Evolutionary conservation across 1,284 basidiomycete species (phyloP).

Genomic region (Dichomitus squalens): DNA sequence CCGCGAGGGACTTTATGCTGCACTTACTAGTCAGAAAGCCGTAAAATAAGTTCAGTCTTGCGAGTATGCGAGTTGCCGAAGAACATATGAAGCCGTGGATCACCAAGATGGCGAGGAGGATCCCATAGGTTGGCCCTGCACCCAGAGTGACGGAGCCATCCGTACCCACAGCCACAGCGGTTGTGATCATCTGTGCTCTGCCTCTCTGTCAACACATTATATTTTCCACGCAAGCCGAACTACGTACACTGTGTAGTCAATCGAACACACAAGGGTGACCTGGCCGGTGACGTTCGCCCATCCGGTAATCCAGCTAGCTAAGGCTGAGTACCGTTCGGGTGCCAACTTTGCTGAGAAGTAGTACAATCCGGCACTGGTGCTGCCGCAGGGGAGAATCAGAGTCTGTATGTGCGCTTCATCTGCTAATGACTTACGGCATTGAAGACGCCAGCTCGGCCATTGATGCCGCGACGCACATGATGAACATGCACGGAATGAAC

Average conservation of each 20-base stretch:
- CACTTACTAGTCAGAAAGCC: constrained; percentile 59
- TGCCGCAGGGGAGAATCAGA: constrained; percentile 1
- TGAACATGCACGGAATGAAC: constrained; percentile 73
- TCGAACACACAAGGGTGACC: constrained; percentile 68
- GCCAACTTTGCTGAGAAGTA: constrained; percentile 77
- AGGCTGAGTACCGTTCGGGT: constrained; percentile 55
- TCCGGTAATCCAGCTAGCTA: constrained; percentile 78
- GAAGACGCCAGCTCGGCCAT: constrained; percentile 74
- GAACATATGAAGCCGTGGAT: constrained; percentile 71
- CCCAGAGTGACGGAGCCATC: constrained; percentile 53
- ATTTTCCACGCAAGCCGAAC: constrained; percentile 56
- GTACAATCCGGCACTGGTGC: constrained; percentile 61
- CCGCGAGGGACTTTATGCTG: too few relatives aligned
- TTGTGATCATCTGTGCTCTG: constrained; percentile 75
- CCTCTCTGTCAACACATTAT: background rate
- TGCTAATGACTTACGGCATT: constrained; percentile 67
- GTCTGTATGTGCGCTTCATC: background rate
- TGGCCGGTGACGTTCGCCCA: constrained; percentile 68
- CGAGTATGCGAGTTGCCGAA: constrained; percentile 64
- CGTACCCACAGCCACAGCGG: constrained; percentile 63
- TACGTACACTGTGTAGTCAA: too few relatives aligned
- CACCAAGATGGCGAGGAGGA: constrained; percentile 62
- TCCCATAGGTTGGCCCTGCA: constrained; percentile 64
- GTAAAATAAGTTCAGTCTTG: constrained; percentile 70
- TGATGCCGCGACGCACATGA: constrained; percentile 65